Percentiles rank a stretch among this genome's conserved stretches.
phyloP scores from a whole-genome alignment of 1,284 basidiomycete genomes.

The Trametes versicolor region DNA sequence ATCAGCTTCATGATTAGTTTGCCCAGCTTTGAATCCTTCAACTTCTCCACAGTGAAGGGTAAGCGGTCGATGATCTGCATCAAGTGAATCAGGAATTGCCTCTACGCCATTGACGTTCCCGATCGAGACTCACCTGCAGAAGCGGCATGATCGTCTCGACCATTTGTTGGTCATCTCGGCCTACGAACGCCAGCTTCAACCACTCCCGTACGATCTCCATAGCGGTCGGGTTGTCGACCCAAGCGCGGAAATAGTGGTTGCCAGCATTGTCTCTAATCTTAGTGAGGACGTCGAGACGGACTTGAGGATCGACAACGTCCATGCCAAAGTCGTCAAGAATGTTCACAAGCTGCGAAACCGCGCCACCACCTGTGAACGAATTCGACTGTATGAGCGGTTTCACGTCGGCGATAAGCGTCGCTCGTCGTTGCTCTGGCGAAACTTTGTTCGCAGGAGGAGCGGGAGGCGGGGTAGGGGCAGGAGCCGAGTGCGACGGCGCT shows the following conservation, averaged over 20 bases:
- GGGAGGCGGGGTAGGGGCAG: constrained; percentile 30
- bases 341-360: constrained; percentile 65
- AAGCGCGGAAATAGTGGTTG: constrained; percentile 85
- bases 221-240: constrained; percentile 75
- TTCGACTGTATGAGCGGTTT: constrained; percentile 61
- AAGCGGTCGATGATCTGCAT: constrained; percentile 81
- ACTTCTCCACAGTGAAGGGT: constrained; percentile 72
- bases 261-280: constrained; percentile 84
- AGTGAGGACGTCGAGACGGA: constrained; percentile 74
- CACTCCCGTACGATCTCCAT: constrained; percentile 82
- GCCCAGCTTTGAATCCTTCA: constrained; percentile 77
- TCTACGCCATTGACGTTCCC: no score
- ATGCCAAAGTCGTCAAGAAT: constrained; percentile 67
- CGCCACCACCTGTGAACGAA: constrained; percentile 74
- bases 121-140: constrained; percentile 69
- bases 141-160: constrained; percentile 84
- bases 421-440: constrained; percentile 47
- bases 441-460: constrained; percentile 37
- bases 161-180: constrained; percentile 63
- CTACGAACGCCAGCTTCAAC: constrained; percentile 71
- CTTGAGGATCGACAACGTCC: constrained; percentile 65
- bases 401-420: constrained; percentile 59
- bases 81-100: background rate
- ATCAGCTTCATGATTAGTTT: constrained; percentile 78
- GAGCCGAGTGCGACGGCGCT: constrained; percentile 6